phyloP scores from a whole-genome alignment of 495 filamentous ascomycete genomes.

The Rhizodiscina lignyota region DNA sequence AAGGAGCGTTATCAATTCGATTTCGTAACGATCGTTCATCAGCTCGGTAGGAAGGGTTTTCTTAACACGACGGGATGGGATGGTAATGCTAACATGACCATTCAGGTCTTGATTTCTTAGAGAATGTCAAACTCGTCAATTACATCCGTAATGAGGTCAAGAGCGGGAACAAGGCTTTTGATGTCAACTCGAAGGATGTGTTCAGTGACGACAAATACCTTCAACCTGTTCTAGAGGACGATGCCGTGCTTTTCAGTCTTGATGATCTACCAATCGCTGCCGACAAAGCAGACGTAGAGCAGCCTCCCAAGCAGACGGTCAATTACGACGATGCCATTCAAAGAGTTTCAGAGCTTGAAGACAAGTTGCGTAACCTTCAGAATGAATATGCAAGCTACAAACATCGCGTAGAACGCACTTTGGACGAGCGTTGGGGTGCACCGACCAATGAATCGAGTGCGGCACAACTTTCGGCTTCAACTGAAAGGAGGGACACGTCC shows the following conservation, averaged over 20 bases:
- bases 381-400: constrained; percentile 58
- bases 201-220: constrained; percentile 63
- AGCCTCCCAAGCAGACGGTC: constrained; percentile 12
- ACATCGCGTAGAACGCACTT: constrained; percentile 46
- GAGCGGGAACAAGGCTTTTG: constrained; percentile 31
- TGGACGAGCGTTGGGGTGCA: constrained; percentile 49
- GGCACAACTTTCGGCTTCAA: too few species aligned
- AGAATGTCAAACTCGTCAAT: constrained; percentile 71
- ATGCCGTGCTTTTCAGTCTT: constrained; percentile 67
- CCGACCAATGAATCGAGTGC: too few species aligned
- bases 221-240: constrained; percentile 77
- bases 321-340: constrained; percentile 33
- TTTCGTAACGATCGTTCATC: constrained; percentile 44
- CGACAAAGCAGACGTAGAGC: constrained; percentile 18
- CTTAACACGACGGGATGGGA: neutral
- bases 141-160: constrained; percentile 46
- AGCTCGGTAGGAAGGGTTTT: constrained; percentile 30
- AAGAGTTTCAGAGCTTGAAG: constrained; percentile 58
- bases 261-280: constrained; percentile 47
- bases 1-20: constrained; percentile 59
- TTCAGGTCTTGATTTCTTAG: constrained; percentile 63
- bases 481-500: constrained; percentile 38
- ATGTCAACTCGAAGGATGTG: constrained; percentile 35
- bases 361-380: constrained; percentile 44
- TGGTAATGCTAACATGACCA: too few species aligned